Conservation (phyloP, 805 yeast genomes). For the Teunomyces funiuensis region DNA sequence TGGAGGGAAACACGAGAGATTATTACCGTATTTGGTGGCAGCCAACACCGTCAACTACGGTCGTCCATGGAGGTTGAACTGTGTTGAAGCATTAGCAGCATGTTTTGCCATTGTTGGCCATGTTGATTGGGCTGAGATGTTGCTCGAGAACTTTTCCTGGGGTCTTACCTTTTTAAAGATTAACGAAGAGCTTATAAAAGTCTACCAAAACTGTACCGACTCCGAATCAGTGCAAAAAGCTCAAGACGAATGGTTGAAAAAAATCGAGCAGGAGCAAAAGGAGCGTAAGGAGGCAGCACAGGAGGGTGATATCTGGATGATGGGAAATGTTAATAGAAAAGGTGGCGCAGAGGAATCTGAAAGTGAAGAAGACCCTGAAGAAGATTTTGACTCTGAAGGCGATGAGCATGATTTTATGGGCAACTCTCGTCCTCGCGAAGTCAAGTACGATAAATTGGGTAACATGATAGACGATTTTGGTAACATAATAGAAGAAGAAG, state of each 20-base stretch:
- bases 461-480: constrained; percentile 17
- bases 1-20: constrained; percentile 85
- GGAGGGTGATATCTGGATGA: constrained; percentile 68
- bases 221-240: constrained; percentile 69
- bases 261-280: constrained; percentile 63
- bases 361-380: constrained; percentile 18
- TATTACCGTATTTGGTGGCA: constrained; percentile 89
- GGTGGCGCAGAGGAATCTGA: constrained; percentile 20
- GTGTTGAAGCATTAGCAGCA: constrained; percentile 97
- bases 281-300: constrained; percentile 56
- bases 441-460: constrained; percentile 22
- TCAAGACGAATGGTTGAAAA: constrained; percentile 71
- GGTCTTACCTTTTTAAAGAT: constrained; percentile 84
- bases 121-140: constrained; percentile 79
- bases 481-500: constrained; percentile 13
- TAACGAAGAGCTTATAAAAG: constrained; percentile 71
- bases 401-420: constrained; percentile 10
- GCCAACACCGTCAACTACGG: constrained; percentile 98
- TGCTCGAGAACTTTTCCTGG: constrained; percentile 85
- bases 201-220: constrained; percentile 80
- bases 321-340: constrained; percentile 70
- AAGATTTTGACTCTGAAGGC: constrained; percentile 16
- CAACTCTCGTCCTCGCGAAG: constrained; percentile 7
- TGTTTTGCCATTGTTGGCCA: constrained; percentile 94
- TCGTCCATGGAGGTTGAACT: constrained; percentile 90